Percentiles rank a stretch among this genome's conserved stretches.
These are phyloP conservation scores for Hymenoscyphus fraxineus DNA, from an alignment of 2,329 filamentous ascomycete species.

Conservation along the genomic window DNA sequence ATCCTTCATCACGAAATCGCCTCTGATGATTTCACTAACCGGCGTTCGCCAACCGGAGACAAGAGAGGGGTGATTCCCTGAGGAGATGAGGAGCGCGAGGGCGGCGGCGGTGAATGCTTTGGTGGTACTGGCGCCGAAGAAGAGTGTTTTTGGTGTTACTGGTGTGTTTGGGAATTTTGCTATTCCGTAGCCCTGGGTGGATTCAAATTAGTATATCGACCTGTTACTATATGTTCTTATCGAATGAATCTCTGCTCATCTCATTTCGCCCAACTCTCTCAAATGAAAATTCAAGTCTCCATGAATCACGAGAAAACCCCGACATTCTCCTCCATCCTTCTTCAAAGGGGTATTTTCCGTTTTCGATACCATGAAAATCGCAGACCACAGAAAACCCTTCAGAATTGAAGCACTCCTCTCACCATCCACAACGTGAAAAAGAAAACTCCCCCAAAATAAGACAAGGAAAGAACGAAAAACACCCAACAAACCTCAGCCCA, in stretches of 20 bases:
- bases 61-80: not conserved
- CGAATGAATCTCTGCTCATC: too few species aligned
- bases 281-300: too few species aligned
- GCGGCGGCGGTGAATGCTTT: constrained; percentile 52
- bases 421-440: too few species aligned
- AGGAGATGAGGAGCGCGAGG: constrained; percentile 42
- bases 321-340: too few species aligned
- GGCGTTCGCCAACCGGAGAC: constrained; percentile 41
- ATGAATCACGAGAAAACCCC: too few species aligned
- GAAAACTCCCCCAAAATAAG: not conserved
- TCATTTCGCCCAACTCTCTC: too few species aligned
- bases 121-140: constrained; percentile 52
- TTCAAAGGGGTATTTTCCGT: too few species aligned
- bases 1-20: constrained; percentile 50
- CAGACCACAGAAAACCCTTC: too few species aligned
- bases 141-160: constrained; percentile 48
- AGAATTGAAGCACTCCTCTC: too few species aligned
- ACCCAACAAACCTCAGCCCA: constrained; percentile 39
- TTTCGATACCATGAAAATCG: too few species aligned
- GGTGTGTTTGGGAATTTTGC: constrained; percentile 36
- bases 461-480: not conserved
- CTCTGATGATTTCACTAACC: constrained; percentile 44
- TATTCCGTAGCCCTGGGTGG: constrained; percentile 39
- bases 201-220: not conserved
- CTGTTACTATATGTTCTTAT: too few species aligned